phyloP scores from a whole-genome alignment of 441 rosid species.

The Iberis amara region DNA sequence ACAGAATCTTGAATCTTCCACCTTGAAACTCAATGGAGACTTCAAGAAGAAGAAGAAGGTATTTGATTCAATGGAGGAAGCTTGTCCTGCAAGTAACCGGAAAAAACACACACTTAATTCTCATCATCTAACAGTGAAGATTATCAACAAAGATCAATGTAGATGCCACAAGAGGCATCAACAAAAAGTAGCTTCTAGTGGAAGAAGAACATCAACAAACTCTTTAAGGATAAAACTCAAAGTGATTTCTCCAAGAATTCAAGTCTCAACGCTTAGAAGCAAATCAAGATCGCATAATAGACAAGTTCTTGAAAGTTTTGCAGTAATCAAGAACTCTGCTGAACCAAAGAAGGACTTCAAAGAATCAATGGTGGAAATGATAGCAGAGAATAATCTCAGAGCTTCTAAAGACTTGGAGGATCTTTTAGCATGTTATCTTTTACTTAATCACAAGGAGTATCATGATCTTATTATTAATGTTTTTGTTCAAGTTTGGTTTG shows the following conservation, averaged over 20 bases:
- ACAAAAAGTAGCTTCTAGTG: slow-evolving; percentile 14
- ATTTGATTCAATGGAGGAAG: too few relatives aligned
- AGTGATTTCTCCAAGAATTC: slow-evolving; percentile 48
- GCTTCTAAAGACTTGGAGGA: slow-evolving; percentile 53
- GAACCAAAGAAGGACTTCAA: slow-evolving; percentile 62
- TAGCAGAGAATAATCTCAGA: slow-evolving; percentile 53
- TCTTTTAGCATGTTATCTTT: slow-evolving; percentile 61
- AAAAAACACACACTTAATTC: too few relatives aligned
- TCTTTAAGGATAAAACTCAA: slow-evolving; percentile 47
- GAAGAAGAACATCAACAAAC: slow-evolving; percentile 31
- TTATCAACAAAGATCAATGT: too few relatives aligned
- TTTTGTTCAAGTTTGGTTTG: slow-evolving; percentile 57
- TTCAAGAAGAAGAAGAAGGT: too few relatives aligned
- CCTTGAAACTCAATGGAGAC: too few relatives aligned
- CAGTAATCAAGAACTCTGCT: slow-evolving; percentile 46
- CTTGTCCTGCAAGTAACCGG: too few relatives aligned
- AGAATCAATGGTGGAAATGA: slow-evolving; percentile 72
- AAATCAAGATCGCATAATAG: slow-evolving; percentile 29
- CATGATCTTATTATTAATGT: slow-evolving; percentile 51
- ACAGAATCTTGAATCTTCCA: too few relatives aligned
- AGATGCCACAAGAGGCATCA: too few relatives aligned
- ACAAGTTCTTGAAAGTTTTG: slow-evolving; percentile 43
- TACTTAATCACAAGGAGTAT: slow-evolving; percentile 47
- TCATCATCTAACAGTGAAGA: too few relatives aligned
- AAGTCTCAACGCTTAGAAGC: slow-evolving; percentile 35